Evolutionary conservation across 2,329 filamentous ascomycete genomes (phyloP), one percentile per base, ranked within the genome.

Genomic region (Nigrograna mackinnonii): DNA sequence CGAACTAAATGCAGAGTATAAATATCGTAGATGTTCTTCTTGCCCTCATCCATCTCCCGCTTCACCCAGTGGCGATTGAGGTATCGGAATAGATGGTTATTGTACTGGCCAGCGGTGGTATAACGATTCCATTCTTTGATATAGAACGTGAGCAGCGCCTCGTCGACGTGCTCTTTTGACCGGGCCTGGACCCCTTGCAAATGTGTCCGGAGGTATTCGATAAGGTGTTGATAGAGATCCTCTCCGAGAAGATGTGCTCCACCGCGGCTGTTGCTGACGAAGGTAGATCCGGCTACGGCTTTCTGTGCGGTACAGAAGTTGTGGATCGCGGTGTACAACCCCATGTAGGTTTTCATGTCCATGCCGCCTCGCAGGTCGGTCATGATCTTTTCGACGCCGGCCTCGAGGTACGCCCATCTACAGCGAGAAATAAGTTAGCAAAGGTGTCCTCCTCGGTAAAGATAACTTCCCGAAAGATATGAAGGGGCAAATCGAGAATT

Each of bases 261-360:
- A 69, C 91, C 91, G 50, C 87, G 79, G 67, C 89, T 86, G 51
- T 82, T 80, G 22, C 68, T 69, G 58, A 70, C 66, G 52, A 62
- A 71, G 18, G 64, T 66, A 12, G 71, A 72, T 39, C 81, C 77
- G n/a, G 82, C 80, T 33, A 91, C 84, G 1, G 90, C 90, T 69
- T 97, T 97, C 70, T 97, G 94, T 18, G 94, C 96, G 43, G 94
- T 99, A 70, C 94, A 99, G 71, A 99, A 99, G 75, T 99, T 96
- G 75, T 99, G 94, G 37, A 99, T 94, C 47, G 91, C 91, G 39
- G 92, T 96, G 73, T 97, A 97, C 47, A 96, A 84, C 43, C 89
- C 90, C 92, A 97, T 96, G 73, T 97, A 97, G 78, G 89, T 92
- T 58, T 87, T 83, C 85, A 97, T 91, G 63, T 96, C 91, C 72